A percentile compares a stretch with the other conserved stretches of the same genome.
phyloP scores from a whole-genome alignment of 2,329 filamentous ascomycete species.

The Helminthosporium solani region DNA sequence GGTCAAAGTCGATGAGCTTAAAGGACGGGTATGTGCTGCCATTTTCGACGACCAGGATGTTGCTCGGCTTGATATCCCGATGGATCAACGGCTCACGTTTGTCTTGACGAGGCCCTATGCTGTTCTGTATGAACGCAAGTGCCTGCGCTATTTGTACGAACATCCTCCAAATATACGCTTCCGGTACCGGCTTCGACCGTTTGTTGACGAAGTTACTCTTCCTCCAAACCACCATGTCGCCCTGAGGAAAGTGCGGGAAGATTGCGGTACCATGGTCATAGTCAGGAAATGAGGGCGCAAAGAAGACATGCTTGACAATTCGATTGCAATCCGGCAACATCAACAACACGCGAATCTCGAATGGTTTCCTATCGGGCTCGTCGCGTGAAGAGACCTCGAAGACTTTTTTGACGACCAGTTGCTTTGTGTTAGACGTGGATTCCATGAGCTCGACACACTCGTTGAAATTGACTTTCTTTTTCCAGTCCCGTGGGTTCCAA shows the following conservation, averaged over 20 bases:
- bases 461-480: background rate
- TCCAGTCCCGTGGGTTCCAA: conserved; percentile 13
- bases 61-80: conserved; percentile 33
- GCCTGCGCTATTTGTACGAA: conserved; percentile 32
- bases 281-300: conserved; percentile 9
- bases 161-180: conserved; percentile 30
- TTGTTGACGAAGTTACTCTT: conserved; percentile 12
- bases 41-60: conserved; percentile 25
- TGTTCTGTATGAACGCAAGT: conserved; percentile 27
- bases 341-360: conserved; percentile 2
- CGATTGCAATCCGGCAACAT: conserved; percentile 17
- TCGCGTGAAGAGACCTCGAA: conserved; percentile 1
- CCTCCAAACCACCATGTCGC: conserved; percentile 25
- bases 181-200: conserved; percentile 22
- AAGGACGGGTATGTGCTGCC: conserved; percentile 29
- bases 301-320: conserved; percentile 17
- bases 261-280: conserved; percentile 14
- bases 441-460: conserved; percentile 9
- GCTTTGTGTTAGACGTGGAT: conserved; percentile 6
- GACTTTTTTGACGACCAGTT: conserved; percentile 23
- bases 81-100: conserved; percentile 14
- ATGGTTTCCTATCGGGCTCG: background rate
- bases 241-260: conserved; percentile 22
- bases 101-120: conserved; percentile 8
- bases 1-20: conserved; percentile 29